Evolutionary conservation across 352 stramenopile genomes (phyloP).

Genomic region (Blastocystis sp.): DNA sequence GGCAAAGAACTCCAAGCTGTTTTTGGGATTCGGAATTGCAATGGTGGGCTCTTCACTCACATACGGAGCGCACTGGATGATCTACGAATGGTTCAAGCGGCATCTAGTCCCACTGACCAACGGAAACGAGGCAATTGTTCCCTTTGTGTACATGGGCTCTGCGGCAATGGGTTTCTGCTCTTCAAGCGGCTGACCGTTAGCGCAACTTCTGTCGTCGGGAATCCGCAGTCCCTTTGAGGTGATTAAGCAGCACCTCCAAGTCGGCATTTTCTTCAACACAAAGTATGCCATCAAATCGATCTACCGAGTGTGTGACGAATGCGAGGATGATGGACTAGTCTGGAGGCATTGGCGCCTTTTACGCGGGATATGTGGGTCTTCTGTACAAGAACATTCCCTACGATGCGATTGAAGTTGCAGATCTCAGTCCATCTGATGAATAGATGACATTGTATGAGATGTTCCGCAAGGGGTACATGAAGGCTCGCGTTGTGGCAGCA

Average conservation of each 20-base stretch:
- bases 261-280: constrained; percentile 60
- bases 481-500: background rate
- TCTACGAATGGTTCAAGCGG: constrained; percentile 67
- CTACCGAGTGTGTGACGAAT: constrained; percentile 26
- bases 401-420: constrained; percentile 56
- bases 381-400: constrained; percentile 69
- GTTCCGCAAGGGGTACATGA: constrained; percentile 57
- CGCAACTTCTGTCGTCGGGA: constrained; percentile 40
- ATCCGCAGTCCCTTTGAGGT: constrained; percentile 66
- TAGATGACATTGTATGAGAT: constrained; percentile 68
- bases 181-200: constrained; percentile 10
- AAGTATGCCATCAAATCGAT: constrained; percentile 67
- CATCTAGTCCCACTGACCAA: constrained; percentile 34
- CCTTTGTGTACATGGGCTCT: constrained; percentile 67
- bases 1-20: constrained; percentile 46
- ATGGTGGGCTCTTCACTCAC: constrained; percentile 68
- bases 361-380: constrained; percentile 48
- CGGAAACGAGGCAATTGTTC: constrained; percentile 33
- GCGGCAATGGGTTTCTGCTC: constrained; percentile 15
- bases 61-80: constrained; percentile 62
- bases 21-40: constrained; percentile 50
- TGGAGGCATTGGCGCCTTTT: constrained; percentile 57
- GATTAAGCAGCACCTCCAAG: constrained; percentile 67
- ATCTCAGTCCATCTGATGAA: background rate
- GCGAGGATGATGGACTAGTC: constrained; percentile 19